phyloP scores from a whole-genome alignment of 768 basidiomycete species.

The Hortiboletus flavorubellus region DNA sequence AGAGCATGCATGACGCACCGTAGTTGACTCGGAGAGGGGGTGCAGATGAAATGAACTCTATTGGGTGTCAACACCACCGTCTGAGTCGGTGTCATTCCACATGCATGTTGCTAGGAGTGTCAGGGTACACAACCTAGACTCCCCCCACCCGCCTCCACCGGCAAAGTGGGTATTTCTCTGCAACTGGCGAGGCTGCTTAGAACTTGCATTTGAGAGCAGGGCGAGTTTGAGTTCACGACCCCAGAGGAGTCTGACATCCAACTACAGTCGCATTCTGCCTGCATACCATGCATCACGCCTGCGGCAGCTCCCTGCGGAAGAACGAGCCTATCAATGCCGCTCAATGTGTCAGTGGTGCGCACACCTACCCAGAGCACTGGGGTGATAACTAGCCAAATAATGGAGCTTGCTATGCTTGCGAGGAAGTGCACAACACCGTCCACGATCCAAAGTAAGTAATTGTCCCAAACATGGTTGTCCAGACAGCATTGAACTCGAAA shows the following conservation, averaged over 20 bases:
- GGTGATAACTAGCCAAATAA: constrained; percentile 68
- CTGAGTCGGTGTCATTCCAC: no score
- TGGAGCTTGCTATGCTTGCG: constrained; percentile 73
- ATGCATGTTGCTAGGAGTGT: constrained; percentile 54
- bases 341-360: neutral
- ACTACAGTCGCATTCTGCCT: no score
- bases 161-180: no score
- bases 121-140: constrained; percentile 51
- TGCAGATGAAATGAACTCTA: no score
- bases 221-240: no score
- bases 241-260: no score
- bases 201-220: no score
- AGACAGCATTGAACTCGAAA: constrained; percentile 61
- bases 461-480: constrained; percentile 71
- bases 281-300: constrained; percentile 65
- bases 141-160: no score
- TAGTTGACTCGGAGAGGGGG: no score
- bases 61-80: no score
- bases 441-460: constrained; percentile 69
- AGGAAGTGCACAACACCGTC: constrained; percentile 64
- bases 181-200: no score
- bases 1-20: no score
- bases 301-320: constrained; percentile 57
- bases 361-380: constrained; percentile 61
- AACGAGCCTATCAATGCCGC: neutral